Percentiles rank a stretch among this genome's conserved stretches.
Conservation (phyloP, 1,139 yeast species). For the Debaryomyces subglobosus region DNA sequence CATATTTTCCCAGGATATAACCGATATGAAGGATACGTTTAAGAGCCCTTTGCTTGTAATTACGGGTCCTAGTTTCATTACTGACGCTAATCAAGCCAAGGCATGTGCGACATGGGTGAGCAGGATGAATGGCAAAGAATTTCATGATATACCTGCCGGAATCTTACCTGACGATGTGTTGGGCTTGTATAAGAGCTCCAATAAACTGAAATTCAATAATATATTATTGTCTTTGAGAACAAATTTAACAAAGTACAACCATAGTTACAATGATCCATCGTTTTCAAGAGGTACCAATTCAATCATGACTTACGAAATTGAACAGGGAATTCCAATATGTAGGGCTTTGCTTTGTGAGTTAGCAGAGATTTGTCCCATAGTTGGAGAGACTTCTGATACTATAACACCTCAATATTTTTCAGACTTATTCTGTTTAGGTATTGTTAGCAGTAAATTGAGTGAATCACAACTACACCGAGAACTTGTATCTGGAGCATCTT, state of each 20-base stretch:
- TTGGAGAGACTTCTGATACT: conserved; percentile 46
- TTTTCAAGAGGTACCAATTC: conserved; percentile 15
- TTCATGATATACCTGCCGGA: conserved; percentile 11
- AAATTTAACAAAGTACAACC: conserved; percentile 34
- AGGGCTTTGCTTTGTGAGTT: conserved; percentile 39
- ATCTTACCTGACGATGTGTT: conserved; percentile 16
- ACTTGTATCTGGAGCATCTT: conserved; percentile 47
- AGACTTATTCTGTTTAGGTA: conserved; percentile 44
- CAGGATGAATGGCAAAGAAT: conserved; percentile 20
- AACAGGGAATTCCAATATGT: conserved; percentile 43
- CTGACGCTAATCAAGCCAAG: conserved; percentile 32
- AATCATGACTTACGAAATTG: conserved; percentile 37
- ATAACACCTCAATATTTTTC: conserved; percentile 50
- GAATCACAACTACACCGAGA: conserved; percentile 54
- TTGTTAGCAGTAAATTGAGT: conserved; percentile 36
- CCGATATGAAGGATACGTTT: conserved; percentile 5
- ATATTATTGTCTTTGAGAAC: conserved; percentile 31
- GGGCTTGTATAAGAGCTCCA: conserved; percentile 15
- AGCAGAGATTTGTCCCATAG: conserved; percentile 40
- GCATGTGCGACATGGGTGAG: conserved; percentile 50
- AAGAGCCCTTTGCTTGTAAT: conserved; percentile 35
- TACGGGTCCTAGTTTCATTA: conserved; percentile 41
- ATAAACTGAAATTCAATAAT: conserved; percentile 12
- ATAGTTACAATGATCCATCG: conserved; percentile 14
- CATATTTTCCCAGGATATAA: conserved; percentile 17